Base-by-base conservation (phyloP, 139 green algal genomes). In the Chlorella ohadii region DNA sequence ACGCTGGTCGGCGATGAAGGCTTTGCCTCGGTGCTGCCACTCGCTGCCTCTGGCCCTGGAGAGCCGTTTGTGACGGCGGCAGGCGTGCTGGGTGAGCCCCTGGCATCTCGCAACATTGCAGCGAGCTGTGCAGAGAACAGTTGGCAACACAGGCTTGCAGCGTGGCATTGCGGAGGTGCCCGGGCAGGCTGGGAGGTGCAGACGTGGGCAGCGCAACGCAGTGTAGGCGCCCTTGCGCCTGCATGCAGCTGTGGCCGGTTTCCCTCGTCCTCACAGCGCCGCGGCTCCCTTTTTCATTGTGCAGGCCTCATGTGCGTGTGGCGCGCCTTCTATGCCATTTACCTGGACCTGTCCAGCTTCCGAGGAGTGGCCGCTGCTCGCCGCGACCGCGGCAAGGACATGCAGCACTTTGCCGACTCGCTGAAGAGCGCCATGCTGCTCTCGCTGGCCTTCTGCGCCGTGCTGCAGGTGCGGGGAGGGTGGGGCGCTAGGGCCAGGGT, bases 21-120 rank as follows among this genome's bases (percentile, higher is more conserved):
- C 28, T 96, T 92, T 75, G 93, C 85, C 7, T 61, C 34, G 4
- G 72, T 67, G 34, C 73, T 96, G 56, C 93, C 93, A 22, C 87
- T 95, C 19, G 93, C 92, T n/a, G 93, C 92, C 31, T 86, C 70
- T 6, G 92, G 92, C 31, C 63, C 72, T 17, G 92, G 92, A 0
- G 93, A 96, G 85, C 93, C 92, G 0, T 91, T 96, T 72, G 87
- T 84, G 1, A 92, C 89, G 33, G 93, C 93, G 61, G 91, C 91
- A 6, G 90, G 89, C 0, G 82, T 96, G 66, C 83, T 96, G 33
- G 93, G 80, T 85, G 80, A 23, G 80, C 17, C 41, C 19, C 7
- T 13, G 3, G 39, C 39, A 55, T 20, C 22, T n/a, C n/a, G n/a
- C n/a, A n/a, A n/a, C n/a, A n/a, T n/a, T n/a, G n/a, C n/a, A n/a